Conservation (phyloP, 768 basidiomycete species). For the Agaricus subrufescens region DNA sequence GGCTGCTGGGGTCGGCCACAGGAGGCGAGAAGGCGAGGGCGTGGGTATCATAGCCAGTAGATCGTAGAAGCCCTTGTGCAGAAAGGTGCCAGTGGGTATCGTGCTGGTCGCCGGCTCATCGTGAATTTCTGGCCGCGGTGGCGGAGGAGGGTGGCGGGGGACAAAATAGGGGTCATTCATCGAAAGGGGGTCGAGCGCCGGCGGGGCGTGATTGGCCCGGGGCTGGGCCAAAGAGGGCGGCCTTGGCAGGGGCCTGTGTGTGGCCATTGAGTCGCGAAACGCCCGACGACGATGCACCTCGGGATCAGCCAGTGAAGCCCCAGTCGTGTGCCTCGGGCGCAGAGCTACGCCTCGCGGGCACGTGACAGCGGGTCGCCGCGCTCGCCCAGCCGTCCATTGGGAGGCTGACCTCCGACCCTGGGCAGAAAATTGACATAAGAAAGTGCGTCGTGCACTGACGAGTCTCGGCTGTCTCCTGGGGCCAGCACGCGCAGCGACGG, state of each 20-base stretch:
- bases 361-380: background rate
- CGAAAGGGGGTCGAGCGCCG: slow-evolving; percentile 21
- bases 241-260: slow-evolving; percentile 7
- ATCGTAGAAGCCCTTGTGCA: slow-evolving; percentile 92
- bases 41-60: slow-evolving; percentile 75
- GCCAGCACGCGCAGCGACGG: background rate
- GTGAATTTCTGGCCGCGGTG: slow-evolving; percentile 33
- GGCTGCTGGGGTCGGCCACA: slow-evolving; percentile 43
- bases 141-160: slow-evolving; percentile 29
- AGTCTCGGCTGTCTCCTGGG: background rate
- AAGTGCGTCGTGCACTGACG: background rate
- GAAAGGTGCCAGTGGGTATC: slow-evolving; percentile 62
- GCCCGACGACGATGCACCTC: background rate
- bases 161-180: slow-evolving; percentile 32
- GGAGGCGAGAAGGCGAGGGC: slow-evolving; percentile 60
- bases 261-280: background rate
- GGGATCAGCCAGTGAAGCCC: background rate
- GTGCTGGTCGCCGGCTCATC: slow-evolving; percentile 39
- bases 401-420: no score
- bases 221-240: slow-evolving; percentile 5
- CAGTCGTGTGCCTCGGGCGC: slow-evolving; percentile 6
- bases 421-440: no score
- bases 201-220: slow-evolving; percentile 5
- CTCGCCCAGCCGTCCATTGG: no score
- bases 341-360: slow-evolving; percentile 7